Evolutionary conservation across 768 basidiomycete species (phyloP), one percentile per base, ranked within the genome.

Genomic region (Rhodotorula sphaerocarpa): DNA sequence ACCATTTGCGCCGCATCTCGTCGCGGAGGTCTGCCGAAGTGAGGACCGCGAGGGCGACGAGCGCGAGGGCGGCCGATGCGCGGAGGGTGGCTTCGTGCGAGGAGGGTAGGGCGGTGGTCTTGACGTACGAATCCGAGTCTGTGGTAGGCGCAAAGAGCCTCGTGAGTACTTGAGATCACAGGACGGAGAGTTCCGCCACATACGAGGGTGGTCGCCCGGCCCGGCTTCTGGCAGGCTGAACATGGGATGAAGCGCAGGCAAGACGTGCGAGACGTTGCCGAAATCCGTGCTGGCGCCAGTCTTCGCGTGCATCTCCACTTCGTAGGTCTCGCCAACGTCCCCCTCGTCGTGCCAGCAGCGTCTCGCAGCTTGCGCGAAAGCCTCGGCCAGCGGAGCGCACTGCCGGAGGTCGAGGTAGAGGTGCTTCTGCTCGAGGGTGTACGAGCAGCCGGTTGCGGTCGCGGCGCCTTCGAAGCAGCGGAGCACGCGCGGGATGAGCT

Each of bases 391-490:
- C 12, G 31, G 18, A 30, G 21, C 18, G 6, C 30, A 34, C 6
- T 28, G 50, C 18, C 50, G 31, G 7, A 50, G 15, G 31, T 50
- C 50, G 33, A 50, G 50, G 50, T 50, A 50, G 50, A 36, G 28
- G 21, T 20, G 21, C 10, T 50, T 12, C 21, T 33, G 7, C 33
- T 33, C 33, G 50, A 50, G 20, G 21, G 21, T n/a, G 50, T 34
- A 14, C 3, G 50, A 31, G 50, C 50, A 50, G 1, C 33, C 33
- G 2, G 50, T 30, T 7, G 33, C 16, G 50, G 31, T 28, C 1
- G 50, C 50, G 9, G 33, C 50, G 50, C 33, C 50, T 28, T 28
- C 50, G n/a, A 50, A 50, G 50, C 50, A 50, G 50, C 30, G 33
- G 14, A 50, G 50, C 21, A 50, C 31, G 33, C 50, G 50, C 21